Percentiles rank a stretch among this genome's conserved stretches.
Evolutionary conservation across 169 alveolate genomes (phyloP).

Genomic region (Babesia gibsoni): DNA sequence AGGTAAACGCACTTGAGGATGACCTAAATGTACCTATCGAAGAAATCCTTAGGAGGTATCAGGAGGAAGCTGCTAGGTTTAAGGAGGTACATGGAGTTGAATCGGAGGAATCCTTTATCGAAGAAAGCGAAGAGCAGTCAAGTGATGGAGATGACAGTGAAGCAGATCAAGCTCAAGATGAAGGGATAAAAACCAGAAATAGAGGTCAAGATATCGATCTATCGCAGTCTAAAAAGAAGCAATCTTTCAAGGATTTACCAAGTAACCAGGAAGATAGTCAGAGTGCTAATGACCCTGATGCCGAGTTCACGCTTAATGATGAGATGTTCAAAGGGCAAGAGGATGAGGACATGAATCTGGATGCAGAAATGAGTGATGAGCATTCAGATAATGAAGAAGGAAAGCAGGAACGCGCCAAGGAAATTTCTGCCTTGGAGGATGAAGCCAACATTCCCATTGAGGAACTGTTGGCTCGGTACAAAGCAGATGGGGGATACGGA

Average conservation of each 20-base stretch:
- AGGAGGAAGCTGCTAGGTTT: background rate
- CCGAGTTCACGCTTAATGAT: slow-evolving; percentile 28
- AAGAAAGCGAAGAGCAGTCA: slow-evolving; percentile 1
- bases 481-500: background rate
- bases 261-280: background rate
- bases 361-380: slow-evolving; percentile 52
- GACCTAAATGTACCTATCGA: slow-evolving; percentile 52
- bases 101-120: slow-evolving; percentile 29
- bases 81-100: slow-evolving; percentile 13
- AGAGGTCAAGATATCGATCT: too few species aligned
- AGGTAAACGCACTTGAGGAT: slow-evolving; percentile 35
- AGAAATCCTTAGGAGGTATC: slow-evolving; percentile 41
- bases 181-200: slow-evolving; percentile 4
- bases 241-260: background rate
- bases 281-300: slow-evolving; percentile 25
- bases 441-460: slow-evolving; percentile 56
- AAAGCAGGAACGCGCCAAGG: slow-evolving; percentile 24
- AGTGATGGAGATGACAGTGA: slow-evolving; percentile 2
- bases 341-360: slow-evolving; percentile 56
- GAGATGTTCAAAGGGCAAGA: slow-evolving; percentile 33
- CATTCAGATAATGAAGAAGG: slow-evolving; percentile 17
- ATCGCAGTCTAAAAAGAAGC: too few species aligned
- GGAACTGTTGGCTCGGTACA: slow-evolving; percentile 39
- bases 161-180: slow-evolving; percentile 18
- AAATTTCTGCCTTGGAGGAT: slow-evolving; percentile 34